phyloP scores from a whole-genome alignment of 164 flowering plant species.

The Taxillus chinensis region DNA sequence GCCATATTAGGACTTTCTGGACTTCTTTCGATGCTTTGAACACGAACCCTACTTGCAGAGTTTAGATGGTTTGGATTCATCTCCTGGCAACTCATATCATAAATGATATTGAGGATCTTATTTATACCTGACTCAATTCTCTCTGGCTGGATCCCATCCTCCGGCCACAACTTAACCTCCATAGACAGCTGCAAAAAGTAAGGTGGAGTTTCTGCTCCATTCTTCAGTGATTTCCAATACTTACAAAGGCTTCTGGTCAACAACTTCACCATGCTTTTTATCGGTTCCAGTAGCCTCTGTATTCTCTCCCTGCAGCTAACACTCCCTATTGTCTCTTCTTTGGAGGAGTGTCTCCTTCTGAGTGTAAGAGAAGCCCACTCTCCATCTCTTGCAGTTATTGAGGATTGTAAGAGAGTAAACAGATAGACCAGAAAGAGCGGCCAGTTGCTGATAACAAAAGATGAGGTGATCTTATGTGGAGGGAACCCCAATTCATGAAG shows the following conservation, averaged over 20 bases:
- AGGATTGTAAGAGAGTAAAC: constrained; percentile 1
- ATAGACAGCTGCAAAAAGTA: constrained; percentile 5
- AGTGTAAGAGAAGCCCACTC: background rate
- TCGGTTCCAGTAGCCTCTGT: background rate
- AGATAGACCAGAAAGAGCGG: constrained; percentile 3
- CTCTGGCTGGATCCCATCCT: constrained; percentile 5
- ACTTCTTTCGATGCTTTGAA: constrained; percentile 6
- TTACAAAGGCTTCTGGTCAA: background rate
- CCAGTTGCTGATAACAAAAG: constrained; percentile 4
- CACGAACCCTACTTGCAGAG: constrained; percentile 3
- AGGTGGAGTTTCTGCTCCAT: constrained; percentile 4
- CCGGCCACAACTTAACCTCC: constrained; percentile 3
- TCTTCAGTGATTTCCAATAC: background rate
- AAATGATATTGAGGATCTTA: background rate
- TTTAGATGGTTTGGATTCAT: background rate
- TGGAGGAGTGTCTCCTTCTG: background rate
- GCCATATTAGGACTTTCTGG: constrained; percentile 1
- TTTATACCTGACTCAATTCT: constrained; percentile 6
- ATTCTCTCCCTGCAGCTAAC: background rate
- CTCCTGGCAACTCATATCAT: constrained; percentile 1
- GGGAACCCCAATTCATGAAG: constrained; percentile 6
- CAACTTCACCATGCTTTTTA: background rate
- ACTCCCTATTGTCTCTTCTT: background rate
- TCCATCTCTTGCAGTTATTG: constrained; percentile 1
- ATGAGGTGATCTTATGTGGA: constrained; percentile 1